phyloP scores from a whole-genome alignment of 2,329 filamentous ascomycete species.

The Gliomastix tumulicola region DNA sequence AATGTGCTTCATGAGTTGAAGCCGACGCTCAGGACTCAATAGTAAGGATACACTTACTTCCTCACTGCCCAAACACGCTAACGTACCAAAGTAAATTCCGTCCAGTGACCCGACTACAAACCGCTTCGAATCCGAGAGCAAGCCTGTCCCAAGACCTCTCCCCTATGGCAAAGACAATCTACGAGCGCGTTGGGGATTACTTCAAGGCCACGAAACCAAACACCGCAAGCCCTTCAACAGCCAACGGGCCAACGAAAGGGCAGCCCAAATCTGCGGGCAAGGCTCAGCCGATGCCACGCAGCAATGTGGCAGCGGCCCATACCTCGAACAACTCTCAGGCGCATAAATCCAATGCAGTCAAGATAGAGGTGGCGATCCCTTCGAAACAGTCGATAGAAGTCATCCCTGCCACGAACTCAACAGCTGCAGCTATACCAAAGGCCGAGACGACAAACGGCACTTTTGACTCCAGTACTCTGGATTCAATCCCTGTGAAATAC shows the following conservation, averaged over 20 bases:
- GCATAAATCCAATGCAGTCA: slow-evolving; percentile 25
- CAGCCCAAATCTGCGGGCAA: too few species aligned
- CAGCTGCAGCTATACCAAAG: too few species aligned
- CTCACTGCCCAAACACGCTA: too few species aligned
- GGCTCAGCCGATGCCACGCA: not conserved
- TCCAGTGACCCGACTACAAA: too few species aligned
- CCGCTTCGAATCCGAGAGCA: slow-evolving; percentile 11
- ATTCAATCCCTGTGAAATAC: too few species aligned
- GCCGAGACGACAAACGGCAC: too few species aligned
- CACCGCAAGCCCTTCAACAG: slow-evolving; percentile 10
- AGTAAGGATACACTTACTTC: slow-evolving; percentile 35
- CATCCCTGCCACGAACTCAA: too few species aligned
- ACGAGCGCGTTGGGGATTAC: slow-evolving; percentile 29
- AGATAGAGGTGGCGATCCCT: slow-evolving; percentile 41
- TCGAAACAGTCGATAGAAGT: too few species aligned
- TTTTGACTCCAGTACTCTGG: too few species aligned
- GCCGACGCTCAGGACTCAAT: slow-evolving; percentile 62
- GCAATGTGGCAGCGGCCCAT: too few species aligned
- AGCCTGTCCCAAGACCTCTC: slow-evolving; percentile 35
- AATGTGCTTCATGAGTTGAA: slow-evolving; percentile 70
- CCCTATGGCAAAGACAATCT: slow-evolving; percentile 36
- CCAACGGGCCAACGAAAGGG: not conserved
- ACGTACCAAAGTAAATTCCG: too few species aligned
- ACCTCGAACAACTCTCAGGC: slow-evolving; percentile 20
- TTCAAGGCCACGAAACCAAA: slow-evolving; percentile 29